Base-by-base conservation (phyloP, 2,329 filamentous ascomycete species). In the Cladophialophora exuberans region DNA sequence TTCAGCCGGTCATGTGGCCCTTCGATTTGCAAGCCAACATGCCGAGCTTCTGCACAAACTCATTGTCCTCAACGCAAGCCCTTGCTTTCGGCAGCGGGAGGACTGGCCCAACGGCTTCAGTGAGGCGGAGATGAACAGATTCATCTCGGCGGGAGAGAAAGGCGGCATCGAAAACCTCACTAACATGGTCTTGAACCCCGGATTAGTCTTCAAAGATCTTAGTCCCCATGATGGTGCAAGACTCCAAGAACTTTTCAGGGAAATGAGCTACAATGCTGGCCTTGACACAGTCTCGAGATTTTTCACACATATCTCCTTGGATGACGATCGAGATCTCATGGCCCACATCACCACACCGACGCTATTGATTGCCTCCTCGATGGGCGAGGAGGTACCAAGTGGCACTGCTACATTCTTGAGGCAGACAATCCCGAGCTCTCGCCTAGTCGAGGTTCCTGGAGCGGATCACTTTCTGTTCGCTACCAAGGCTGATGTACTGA, bases 221-320 rank as follows among this genome's bases (percentile, higher is more conserved):
- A 13, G n/a, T 13, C 17, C 39, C 3, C 4, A n/a, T 20, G 20
- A 42, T 20, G 39, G 17, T 13, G 39, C 39, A 9, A 6, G 5
- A 5, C 18, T 42, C 3, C 18, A 20, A 13, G 17, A 4, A 20
- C 23, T 15, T 20, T 22, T 42, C 17, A 13, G n/a, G 18, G 39
- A 42, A 2, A 42, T 42, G 39, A 42, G 39, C 22, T 23, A 42
- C 39, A 42, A 42, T 20, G 39, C 39, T 3, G 39, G 39, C 18
- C n/a, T 42, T 15, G 18, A 42, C 22, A 42, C 39, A 20, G 18
- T 42, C n/a, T 20, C 23, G 3, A 25, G 20, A 10, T 42, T 42
- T 20, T 42, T 42, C 39, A 25, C 18, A 13, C 17, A 25, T 13
- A 42, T 42, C 7, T 20, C 22, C 2, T 22, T 22, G 13, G 39